Percentiles rank a stretch among this genome's conserved stretches.
These are phyloP conservation scores for Euphrasia arctica DNA, from an alignment of 305 asterid genomes.

Conservation along the genomic window DNA sequence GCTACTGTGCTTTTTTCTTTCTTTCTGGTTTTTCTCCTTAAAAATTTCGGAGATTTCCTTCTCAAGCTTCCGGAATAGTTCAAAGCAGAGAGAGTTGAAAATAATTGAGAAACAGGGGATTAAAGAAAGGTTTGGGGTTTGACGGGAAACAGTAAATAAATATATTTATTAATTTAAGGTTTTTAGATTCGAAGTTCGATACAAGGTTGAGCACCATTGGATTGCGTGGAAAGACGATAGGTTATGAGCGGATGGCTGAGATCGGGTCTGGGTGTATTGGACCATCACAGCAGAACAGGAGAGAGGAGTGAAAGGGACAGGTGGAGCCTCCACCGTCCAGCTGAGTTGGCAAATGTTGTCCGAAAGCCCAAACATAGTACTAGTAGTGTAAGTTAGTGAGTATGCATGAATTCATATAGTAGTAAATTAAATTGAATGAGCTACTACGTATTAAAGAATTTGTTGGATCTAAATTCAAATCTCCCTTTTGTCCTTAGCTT, in stretches of 20 bases:
- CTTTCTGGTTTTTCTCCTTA: conserved; percentile 18
- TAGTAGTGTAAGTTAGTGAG: too few species aligned
- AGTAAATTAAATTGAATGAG: too few species aligned
- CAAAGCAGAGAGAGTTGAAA: not conserved
- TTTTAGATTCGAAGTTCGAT: not conserved
- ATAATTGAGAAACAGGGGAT: conserved; percentile 4
- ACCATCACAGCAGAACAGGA: not conserved
- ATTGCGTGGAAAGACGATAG: not conserved
- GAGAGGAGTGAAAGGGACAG: conserved; percentile 13
- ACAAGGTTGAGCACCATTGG: not conserved
- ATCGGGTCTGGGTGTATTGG: not conserved
- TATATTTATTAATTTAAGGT: not conserved
- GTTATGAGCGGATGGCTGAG: not conserved
- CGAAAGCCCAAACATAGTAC: conserved; percentile 3
- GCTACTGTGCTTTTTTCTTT: conserved; percentile 7
- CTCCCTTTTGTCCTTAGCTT: not conserved
- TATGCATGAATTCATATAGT: too few species aligned
- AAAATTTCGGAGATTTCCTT: conserved; percentile 21
- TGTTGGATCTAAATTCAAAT: not conserved
- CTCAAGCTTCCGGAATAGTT: conserved; percentile 15
- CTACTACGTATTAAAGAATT: too few species aligned
- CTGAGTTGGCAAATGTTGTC: conserved; percentile 47
- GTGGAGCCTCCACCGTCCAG: not conserved
- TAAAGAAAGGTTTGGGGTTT: not conserved
- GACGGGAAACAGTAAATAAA: not conserved